Evolutionary conservation across 2,329 filamentous ascomycete genomes (phyloP), one percentile per base, ranked within the genome.

Genomic region (Chrysoporthe puriensis): DNA sequence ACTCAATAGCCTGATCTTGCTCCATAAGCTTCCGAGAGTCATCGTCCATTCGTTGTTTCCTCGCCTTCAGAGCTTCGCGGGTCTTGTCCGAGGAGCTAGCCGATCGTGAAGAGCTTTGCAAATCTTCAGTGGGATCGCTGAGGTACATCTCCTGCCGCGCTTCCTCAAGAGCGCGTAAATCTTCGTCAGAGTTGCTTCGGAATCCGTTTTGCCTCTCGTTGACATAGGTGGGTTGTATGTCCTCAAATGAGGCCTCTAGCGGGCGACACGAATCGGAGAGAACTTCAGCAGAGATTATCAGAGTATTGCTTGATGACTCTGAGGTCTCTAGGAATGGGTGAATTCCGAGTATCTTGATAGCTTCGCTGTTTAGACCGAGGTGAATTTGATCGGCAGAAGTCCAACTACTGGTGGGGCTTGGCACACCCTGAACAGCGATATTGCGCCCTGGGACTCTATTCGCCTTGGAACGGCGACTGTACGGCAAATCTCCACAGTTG

Each of bases 211-310:
- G 34, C 21, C 1, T 36, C 8, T 42, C 18, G 1, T 42, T 43
- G 44, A 44, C 13, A 43, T 26, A 32, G 34, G 57, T n/a, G 1
- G 48, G 50, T 1, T 66, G 67, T 1, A 63, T 36, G 2, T 59
- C 43, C 2, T 57, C 50, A 8, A 46, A 34, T 0, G 62, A 14
- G 4, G 42, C 7, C 13, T 43, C n/a, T 2, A 21, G 5, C 9
- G 46, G 21, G 26, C 34, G n/a, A 32, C 5, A 14, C 16, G 54
- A 16, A 9, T 57, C 11, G 14, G 43, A 34, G 34, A 62, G 26
- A 8, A 70, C 40, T 16, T 58, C 16, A 43, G 66, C 68, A 5
- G 68, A 70, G 9, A 70, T 68, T 44, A 70, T 56, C 44, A 70
- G 54, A 26, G 68, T 66, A 54, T 66, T 57, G 32, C 44, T 44